Percentiles rank a stretch among this genome's conserved stretches.
phyloP scores from a whole-genome alignment of 2,329 filamentous ascomycete species.

The Exophiala sp. region DNA sequence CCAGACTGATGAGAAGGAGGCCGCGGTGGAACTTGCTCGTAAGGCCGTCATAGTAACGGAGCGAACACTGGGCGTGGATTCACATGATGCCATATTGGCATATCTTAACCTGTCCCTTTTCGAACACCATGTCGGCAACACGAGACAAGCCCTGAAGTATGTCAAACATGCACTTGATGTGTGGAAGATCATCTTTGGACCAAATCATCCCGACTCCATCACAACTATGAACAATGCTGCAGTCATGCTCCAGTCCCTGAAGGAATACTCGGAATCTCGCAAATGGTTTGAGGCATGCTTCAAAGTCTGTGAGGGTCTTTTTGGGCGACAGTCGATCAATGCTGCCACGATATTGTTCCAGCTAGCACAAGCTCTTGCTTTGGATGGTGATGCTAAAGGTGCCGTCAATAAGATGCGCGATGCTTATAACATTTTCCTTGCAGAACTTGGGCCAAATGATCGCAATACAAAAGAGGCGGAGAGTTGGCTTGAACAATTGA shows the following conservation, averaged over 20 bases:
- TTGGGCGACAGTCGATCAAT: constrained; percentile 85
- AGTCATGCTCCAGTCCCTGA: constrained; percentile 95
- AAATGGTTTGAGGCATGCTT: constrained; percentile 96
- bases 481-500: constrained; percentile 93
- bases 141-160: constrained; percentile 79
- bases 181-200: constrained; percentile 95
- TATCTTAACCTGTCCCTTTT: constrained; percentile 96
- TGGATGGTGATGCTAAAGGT: constrained; percentile 92
- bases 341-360: constrained; percentile 95
- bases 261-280: constrained; percentile 90
- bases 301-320: constrained; percentile 81
- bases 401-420: constrained; percentile 93
- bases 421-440: constrained; percentile 91
- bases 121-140: constrained; percentile 88
- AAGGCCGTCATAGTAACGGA: constrained; percentile 97
- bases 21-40: constrained; percentile 88
- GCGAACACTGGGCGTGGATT: constrained; percentile 88
- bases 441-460: constrained; percentile 80
- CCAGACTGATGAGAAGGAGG: constrained; percentile 95
- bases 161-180: constrained; percentile 89
- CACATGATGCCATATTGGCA: constrained; percentile 86
- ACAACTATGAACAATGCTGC: constrained; percentile 98
- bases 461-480: constrained; percentile 98
- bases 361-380: constrained; percentile 86
- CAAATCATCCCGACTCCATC: constrained; percentile 92